These are phyloP conservation scores for Globisporangium polare DNA, from an alignment of 352 stramenopile species.

Conservation along the genomic window DNA sequence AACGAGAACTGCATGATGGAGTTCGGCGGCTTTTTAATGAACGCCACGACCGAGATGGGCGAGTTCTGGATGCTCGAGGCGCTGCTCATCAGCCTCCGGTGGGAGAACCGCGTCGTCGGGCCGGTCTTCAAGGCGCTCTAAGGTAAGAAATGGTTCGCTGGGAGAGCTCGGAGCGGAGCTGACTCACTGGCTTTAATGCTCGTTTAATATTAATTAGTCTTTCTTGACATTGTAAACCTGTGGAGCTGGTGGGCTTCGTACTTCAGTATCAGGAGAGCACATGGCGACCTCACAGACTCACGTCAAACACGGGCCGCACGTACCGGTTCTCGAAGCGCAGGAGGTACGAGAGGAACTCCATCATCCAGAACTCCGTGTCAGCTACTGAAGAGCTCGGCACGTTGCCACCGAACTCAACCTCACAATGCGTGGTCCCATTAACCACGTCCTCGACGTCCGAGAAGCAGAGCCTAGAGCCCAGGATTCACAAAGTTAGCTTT, in stretches of 20 bases:
- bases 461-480: conserved; percentile 19
- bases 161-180: background rate
- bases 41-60: conserved; percentile 5
- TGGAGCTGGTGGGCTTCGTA: background rate
- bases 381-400: conserved; percentile 34
- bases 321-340: conserved; percentile 40
- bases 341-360: conserved; percentile 57
- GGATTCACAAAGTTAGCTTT: background rate
- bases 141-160: background rate
- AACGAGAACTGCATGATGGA: conserved; percentile 13
- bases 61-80: conserved; percentile 20
- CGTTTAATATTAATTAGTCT: background rate
- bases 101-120: conserved; percentile 11
- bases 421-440: conserved; percentile 12
- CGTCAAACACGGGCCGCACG: conserved; percentile 25
- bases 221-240: background rate
- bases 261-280: background rate
- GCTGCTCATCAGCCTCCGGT: conserved; percentile 18
- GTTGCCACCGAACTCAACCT: conserved; percentile 51
- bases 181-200: background rate
- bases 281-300: conserved; percentile 1
- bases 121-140: conserved; percentile 10
- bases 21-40: conserved; percentile 10
- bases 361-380: conserved; percentile 38
- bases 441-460: conserved; percentile 10